These are phyloP conservation scores for Trichoderma gamsii DNA, from an alignment of 495 filamentous ascomycete species.

Conservation along the genomic window DNA sequence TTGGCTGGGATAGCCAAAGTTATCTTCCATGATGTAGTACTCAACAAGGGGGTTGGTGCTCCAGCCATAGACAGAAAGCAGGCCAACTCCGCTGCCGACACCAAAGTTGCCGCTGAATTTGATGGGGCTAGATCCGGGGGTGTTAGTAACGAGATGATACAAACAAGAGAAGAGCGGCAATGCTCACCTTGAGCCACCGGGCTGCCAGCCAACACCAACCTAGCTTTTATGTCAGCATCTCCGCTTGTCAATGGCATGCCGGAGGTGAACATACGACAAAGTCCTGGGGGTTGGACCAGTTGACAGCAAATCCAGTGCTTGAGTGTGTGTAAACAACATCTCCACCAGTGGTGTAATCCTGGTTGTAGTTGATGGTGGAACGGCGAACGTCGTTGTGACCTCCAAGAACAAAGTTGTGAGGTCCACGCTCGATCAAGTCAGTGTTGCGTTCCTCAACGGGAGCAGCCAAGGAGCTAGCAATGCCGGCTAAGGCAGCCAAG, in stretches of 20 bases:
- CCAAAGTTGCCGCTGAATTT: constrained; percentile 3
- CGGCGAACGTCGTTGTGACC: background rate
- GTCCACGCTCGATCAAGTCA: background rate
- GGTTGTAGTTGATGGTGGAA: constrained; percentile 1
- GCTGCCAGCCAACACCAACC: background rate
- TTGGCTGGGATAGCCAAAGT: constrained; percentile 39
- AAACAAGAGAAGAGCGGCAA: background rate
- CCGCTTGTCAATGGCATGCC: too few relatives aligned
- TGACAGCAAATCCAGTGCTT: background rate
- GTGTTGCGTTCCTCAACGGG: background rate
- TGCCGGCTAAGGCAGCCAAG: background rate
- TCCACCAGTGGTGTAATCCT: background rate
- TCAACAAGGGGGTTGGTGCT: constrained; percentile 51
- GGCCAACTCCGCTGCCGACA: background rate
- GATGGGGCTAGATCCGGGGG: background rate
- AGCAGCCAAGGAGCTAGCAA: background rate
- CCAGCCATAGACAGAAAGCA: constrained; percentile 52
- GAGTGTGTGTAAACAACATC: background rate
- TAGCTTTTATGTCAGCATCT: too few relatives aligned
- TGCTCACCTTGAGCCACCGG: background rate
- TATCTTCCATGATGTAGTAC: constrained; percentile 56
- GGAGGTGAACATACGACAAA: background rate
- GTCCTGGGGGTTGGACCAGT: background rate
- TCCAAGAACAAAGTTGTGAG: constrained; percentile 1
- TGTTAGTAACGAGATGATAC: background rate